Evolutionary conservation across 2,329 filamentous ascomycete genomes (phyloP).

Genomic region (Diplocarpon rosae): DNA sequence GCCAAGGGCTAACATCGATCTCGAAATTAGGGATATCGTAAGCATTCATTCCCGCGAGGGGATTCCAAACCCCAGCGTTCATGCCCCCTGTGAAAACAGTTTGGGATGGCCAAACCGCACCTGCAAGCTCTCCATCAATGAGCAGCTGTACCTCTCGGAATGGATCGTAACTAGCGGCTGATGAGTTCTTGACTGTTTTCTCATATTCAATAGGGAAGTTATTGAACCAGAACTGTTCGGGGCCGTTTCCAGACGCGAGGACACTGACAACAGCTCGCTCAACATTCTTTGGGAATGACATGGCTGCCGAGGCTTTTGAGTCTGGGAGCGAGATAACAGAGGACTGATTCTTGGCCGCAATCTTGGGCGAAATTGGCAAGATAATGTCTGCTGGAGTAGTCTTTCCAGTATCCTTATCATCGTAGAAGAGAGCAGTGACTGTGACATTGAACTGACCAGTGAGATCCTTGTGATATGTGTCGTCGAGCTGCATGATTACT

Average conservation of each 20-base stretch:
- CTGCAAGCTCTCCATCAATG: slow-evolving; percentile 59
- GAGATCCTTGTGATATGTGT: slow-evolving; percentile 55
- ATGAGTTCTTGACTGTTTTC: slow-evolving; percentile 43
- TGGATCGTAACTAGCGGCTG: slow-evolving; percentile 52
- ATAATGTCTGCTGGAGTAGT: slow-evolving; percentile 46
- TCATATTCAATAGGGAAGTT: slow-evolving; percentile 55
- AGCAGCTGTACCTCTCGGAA: slow-evolving; percentile 66
- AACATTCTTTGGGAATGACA: slow-evolving; percentile 47
- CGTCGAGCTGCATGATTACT: slow-evolving; percentile 66
- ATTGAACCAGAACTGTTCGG: slow-evolving; percentile 77
- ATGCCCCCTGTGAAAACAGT: slow-evolving; percentile 71
- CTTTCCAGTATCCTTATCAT: slow-evolving; percentile 14
- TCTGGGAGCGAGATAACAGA: slow-evolving; percentile 47
- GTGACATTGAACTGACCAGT: slow-evolving; percentile 62
- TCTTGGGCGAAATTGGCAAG: slow-evolving; percentile 42
- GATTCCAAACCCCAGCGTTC: slow-evolving; percentile 61
- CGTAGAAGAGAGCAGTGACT: slow-evolving; percentile 39
- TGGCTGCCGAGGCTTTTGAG: slow-evolving; percentile 35
- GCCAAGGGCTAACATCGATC: slow-evolving; percentile 66
- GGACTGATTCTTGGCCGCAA: slow-evolving; percentile 33
- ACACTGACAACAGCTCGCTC: slow-evolving; percentile 60
- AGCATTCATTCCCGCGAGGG: slow-evolving; percentile 62
- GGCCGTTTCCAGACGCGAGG: slow-evolving; percentile 59
- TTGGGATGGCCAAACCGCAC: slow-evolving; percentile 68
- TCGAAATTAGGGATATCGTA: slow-evolving; percentile 69